A percentile compares a stretch with the other conserved stretches of the same genome.
These are phyloP conservation scores for Colletotrichum paranaense DNA, from an alignment of 2,329 filamentous ascomycete species.

Conservation along the genomic window DNA sequence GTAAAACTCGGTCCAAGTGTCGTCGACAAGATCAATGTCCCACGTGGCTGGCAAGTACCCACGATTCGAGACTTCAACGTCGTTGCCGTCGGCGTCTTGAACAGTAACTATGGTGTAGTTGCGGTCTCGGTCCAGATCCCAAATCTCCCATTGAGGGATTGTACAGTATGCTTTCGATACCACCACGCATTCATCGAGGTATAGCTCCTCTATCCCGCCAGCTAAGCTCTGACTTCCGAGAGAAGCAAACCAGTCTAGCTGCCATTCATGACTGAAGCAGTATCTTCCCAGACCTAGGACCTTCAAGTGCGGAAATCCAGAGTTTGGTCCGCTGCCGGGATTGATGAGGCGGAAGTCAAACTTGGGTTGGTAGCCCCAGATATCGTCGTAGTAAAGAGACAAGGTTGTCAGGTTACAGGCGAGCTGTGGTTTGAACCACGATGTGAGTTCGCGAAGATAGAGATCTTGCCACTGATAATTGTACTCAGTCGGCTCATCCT, in stretches of 20 bases:
- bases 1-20: not conserved
- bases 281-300: not conserved
- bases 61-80: not conserved
- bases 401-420: not conserved
- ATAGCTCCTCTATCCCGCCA: slow-evolving; percentile 51
- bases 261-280: not conserved
- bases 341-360: not conserved
- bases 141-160: not conserved
- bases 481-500: not conserved
- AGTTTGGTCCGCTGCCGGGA: not conserved
- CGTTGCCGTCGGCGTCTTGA: not conserved
- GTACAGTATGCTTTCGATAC: not conserved
- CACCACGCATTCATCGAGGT: slow-evolving; percentile 53
- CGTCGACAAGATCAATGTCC: not conserved
- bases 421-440: not conserved
- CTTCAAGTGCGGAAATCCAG: not conserved
- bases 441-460: not conserved
- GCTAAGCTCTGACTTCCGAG: slow-evolving; percentile 25
- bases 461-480: not conserved
- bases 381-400: not conserved
- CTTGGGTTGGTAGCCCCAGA: not conserved
- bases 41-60: not conserved
- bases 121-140: not conserved
- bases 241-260: not conserved
- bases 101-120: not conserved